Conservation (phyloP, 495 filamentous ascomycete species). For the Penicillium egyptiacum region DNA sequence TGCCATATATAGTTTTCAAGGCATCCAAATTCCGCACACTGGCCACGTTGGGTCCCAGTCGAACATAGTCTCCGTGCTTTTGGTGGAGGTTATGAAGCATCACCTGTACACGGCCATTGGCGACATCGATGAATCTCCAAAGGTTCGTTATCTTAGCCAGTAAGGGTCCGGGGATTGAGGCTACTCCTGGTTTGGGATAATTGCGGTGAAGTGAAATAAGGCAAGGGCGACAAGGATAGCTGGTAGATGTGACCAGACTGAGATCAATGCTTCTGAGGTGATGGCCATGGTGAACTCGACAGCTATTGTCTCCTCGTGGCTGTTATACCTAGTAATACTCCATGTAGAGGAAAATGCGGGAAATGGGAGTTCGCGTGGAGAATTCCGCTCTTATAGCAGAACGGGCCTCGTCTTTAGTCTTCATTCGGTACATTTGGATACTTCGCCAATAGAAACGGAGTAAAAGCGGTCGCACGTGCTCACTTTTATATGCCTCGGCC, state of each 20-base stretch:
- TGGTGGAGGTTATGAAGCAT: slow-evolving; percentile 39
- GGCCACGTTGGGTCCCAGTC: slow-evolving; percentile 58
- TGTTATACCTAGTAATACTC: no score
- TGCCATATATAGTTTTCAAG: slow-evolving; percentile 28
- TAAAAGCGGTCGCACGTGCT: no score
- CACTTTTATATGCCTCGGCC: no score
- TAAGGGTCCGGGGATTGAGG: background rate
- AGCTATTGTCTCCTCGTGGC: background rate
- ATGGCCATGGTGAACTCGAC: background rate
- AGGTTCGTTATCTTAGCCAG: background rate
- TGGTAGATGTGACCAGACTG: background rate
- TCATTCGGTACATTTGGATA: no score
- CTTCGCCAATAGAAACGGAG: no score
- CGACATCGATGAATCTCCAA: background rate
- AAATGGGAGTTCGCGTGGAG: no score
- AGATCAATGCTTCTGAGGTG: background rate
- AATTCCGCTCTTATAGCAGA: no score
- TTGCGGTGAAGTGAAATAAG: background rate
- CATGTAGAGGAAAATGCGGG: no score
- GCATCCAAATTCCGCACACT: slow-evolving; percentile 45
- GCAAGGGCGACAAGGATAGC: background rate
- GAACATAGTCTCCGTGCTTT: slow-evolving; percentile 55
- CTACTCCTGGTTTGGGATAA: background rate
- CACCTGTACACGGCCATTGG: background rate
- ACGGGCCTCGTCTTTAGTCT: no score